Evolutionary conservation across 164 flowering plant species (phyloP), one percentile per base, ranked within the genome.

Genomic region (Aristolochia fimbriata): DNA sequence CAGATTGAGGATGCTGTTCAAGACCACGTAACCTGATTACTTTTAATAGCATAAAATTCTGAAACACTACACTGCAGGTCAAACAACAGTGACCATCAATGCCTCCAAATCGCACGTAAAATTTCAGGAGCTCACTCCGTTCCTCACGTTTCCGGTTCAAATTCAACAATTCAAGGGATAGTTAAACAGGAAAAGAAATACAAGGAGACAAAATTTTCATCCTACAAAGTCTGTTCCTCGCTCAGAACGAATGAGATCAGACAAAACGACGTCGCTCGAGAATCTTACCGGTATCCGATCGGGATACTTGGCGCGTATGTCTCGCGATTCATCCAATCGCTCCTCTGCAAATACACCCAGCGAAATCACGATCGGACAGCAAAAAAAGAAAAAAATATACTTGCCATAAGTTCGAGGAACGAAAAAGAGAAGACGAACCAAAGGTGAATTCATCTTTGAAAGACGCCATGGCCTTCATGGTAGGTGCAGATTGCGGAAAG

Each of bases 381-480:
- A 15, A 20, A 21, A 12, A 49, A 63, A 21, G 16, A 6, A 27
- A 51, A 21, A 54, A 6, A 21, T 1, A 43, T 52, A 17, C 23
- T 6, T 17, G 15, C 37, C 49, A 52, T 23, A n/a, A 14, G 64
- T 16, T 10, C 6, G 20, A 17, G 15, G 8, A 30, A 11, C 17
- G 22, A 59, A 21, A 68, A 22, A 24, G 16, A 21, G 30, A 21
- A 22, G 47, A 68, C 78, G 17, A 54, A 90, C 97, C 92, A 37
- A 79, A 78, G 3, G 86, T 37, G 61, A 72, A 87, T 48, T 84
- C 83, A 0, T 77, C 76, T 69, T 79, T 82, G 83, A 90, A 90
- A 47, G 85, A 69, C 48, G 19, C 20, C 16, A 24, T 5, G 30
- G 56, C 30, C 56, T 23, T 52, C 56, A 52, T 52, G 53, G 53